Percentiles rank a stretch among this genome's conserved stretches.
These are phyloP conservation scores for Apiospora malaysiana DNA, from an alignment of 2,329 filamentous ascomycete genomes.

Conservation along the genomic window DNA sequence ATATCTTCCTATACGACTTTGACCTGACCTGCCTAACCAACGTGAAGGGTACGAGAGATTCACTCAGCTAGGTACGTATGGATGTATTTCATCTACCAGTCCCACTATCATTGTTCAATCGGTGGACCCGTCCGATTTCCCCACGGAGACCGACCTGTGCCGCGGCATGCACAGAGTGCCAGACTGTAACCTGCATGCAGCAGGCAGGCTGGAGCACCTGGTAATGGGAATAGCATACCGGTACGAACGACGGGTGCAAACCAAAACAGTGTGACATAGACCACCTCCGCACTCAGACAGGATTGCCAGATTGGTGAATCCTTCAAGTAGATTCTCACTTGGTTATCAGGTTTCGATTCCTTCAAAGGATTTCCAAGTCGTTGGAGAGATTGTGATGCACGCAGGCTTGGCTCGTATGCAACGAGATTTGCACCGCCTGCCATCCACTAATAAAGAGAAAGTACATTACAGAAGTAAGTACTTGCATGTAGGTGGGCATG, in stretches of 20 bases:
- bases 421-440: background rate
- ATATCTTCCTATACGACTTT: background rate
- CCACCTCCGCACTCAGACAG: background rate
- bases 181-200: background rate
- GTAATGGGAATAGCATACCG: no score
- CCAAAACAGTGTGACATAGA: background rate
- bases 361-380: background rate
- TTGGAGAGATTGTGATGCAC: constrained; percentile 9
- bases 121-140: constrained; percentile 3
- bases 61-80: background rate
- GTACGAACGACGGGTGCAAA: background rate
- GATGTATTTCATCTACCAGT: no score
- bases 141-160: constrained; percentile 6
- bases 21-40: background rate
- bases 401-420: background rate
- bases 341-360: background rate
- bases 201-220: background rate
- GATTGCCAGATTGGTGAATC: background rate
- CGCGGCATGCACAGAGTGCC: background rate
- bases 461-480: no score
- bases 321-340: background rate
- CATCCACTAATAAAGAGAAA: background rate
- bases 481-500: no score
- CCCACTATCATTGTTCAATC: background rate
- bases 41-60: constrained; percentile 2